phyloP scores from a whole-genome alignment of 2,329 filamentous ascomycete genomes.

The Knufia fluminis region DNA sequence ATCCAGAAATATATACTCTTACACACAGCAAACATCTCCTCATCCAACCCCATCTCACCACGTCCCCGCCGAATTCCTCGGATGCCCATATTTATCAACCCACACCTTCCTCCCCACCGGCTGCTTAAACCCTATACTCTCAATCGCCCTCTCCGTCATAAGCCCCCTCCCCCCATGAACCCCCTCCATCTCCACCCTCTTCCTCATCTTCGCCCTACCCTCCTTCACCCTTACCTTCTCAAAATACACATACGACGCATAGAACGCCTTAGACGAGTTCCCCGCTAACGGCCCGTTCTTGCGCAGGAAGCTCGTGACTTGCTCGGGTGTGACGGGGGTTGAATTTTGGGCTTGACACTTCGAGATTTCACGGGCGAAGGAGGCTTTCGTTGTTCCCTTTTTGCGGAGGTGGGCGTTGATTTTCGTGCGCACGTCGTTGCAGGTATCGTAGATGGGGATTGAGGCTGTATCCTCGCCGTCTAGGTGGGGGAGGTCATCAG shows the following conservation, averaged over 20 bases:
- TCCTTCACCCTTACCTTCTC: constrained; percentile 48
- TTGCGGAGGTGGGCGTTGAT: constrained; percentile 44
- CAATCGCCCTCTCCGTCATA: too few species aligned
- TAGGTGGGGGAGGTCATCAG: constrained; percentile 26
- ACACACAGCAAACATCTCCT: too few species aligned
- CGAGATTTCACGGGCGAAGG: constrained; percentile 41
- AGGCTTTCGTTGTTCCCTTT: constrained; percentile 42
- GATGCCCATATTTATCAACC: too few species aligned
- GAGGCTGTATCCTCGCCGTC: constrained; percentile 37
- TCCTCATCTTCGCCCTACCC: constrained; percentile 43
- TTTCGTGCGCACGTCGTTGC: constrained; percentile 50
- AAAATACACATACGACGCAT: constrained; percentile 50
- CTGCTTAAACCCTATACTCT: too few species aligned
- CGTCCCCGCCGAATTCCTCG: background rate
- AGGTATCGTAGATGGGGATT: constrained; percentile 48
- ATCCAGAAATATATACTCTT: too few species aligned
- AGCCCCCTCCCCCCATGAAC: too few species aligned
- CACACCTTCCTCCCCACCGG: too few species aligned
- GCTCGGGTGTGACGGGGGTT: constrained; percentile 17
- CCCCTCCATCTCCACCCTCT: constrained; percentile 45
- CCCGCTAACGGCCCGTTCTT: constrained; percentile 43
- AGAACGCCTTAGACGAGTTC: constrained; percentile 43
- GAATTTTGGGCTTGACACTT: background rate
- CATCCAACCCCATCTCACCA: too few species aligned
- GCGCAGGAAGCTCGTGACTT: constrained; percentile 42